Conservation (phyloP, 129 eudicot genomes). For the Centella asiatica region DNA sequence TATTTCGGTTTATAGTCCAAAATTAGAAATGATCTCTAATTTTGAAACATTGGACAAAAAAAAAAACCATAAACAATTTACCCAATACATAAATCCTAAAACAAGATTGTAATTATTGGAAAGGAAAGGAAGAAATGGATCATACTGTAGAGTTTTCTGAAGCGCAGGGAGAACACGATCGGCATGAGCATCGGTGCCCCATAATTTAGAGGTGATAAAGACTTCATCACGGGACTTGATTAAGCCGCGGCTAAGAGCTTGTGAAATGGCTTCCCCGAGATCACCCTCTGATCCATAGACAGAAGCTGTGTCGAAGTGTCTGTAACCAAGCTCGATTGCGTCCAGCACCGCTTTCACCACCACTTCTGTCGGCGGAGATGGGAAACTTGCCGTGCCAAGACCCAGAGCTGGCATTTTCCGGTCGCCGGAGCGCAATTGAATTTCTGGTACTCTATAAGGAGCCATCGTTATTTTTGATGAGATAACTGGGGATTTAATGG, state of each 20-base stretch:
- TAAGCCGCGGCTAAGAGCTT: not conserved
- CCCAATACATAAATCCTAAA: too few species aligned
- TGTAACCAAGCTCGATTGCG: slow-evolving; percentile 3
- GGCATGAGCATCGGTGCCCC: not conserved
- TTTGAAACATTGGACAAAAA: too few species aligned
- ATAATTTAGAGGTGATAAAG: not conserved
- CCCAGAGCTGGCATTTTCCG: too few species aligned
- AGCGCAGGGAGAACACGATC: not conserved
- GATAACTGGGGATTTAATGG: too few species aligned
- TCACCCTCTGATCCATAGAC: not conserved
- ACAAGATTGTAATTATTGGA: not conserved
- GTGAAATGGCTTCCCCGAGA: not conserved
- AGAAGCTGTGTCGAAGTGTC: not conserved
- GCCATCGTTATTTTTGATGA: too few species aligned
- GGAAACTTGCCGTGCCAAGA: not conserved
- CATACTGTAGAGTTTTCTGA: not conserved
- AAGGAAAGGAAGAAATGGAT: not conserved
- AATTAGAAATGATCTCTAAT: too few species aligned
- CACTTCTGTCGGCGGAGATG: not conserved
- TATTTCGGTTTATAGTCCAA: too few species aligned
- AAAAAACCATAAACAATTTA: too few species aligned
- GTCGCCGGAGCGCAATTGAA: too few species aligned
- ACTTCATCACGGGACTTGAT: not conserved
- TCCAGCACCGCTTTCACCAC: not conserved
- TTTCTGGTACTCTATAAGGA: too few species aligned